Evolutionary conservation across 2,329 filamentous ascomycete species (phyloP), one percentile per base, ranked within the genome.

Genomic region (Thielaviopsis punctulata): DNA sequence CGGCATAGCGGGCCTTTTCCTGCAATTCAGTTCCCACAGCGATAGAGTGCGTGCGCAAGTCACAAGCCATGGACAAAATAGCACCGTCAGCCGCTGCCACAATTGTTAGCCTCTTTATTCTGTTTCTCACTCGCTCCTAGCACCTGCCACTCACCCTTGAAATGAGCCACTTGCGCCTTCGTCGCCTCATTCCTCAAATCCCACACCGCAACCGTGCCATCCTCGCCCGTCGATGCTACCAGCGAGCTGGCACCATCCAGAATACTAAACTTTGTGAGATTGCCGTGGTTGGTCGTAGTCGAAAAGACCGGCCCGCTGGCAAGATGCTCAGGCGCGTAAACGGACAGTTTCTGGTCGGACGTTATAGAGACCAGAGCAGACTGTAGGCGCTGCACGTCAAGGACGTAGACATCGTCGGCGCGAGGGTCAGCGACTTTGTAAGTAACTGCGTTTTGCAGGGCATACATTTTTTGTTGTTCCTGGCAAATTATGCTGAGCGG

Each of bases 21-120:
- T 77, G 75, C 36, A 85, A 69, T 60, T 90, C 86, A 1, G 84
- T 87, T 27, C 86, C 86, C 7, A 80, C 78, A 21, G 80, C 84
- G 18, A 90, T 67, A 3, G 77, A 71, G 58, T 79, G 75, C 13
- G 73, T 73, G 10, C 65, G 61, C 9, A 70, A 64, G 47, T 73
- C 75, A 57, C 79, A 78, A 1, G 82, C 80, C 47, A 90, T 67
- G 13, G 84, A 81, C 12, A 82, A 68, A 15, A 90, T 72, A 10
- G 79, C 65, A 10, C 65, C 67, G 51, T 53, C 51, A 22, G 39
- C 54, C 9, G 47, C 51, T 53, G 43, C 25, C 21, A 19, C 12
- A 10, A 41, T 33, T 8, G 30, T 54, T 27, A 54, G 52, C 41
- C 8, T n/a, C 24, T 22, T 12, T 18, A n/a, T 22, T 10, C 9